phyloP scores from a whole-genome alignment of 768 basidiomycete genomes.

The Fomitopsis pulvina region DNA sequence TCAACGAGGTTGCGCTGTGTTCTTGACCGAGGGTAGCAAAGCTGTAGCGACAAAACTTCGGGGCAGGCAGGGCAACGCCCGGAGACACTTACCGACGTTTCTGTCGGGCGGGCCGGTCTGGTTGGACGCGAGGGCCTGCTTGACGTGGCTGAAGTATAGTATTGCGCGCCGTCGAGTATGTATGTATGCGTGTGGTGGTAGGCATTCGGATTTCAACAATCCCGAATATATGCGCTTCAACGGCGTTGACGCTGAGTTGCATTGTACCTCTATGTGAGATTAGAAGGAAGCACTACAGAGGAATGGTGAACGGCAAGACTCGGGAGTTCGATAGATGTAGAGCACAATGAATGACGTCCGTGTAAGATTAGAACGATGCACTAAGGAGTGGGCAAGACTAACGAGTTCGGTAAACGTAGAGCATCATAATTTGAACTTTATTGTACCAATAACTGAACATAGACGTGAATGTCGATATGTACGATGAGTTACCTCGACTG shows the following conservation, averaged over 20 bases:
- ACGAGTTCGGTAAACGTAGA: no score
- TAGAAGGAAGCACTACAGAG: no score
- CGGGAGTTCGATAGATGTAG: no score
- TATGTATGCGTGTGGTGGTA: constrained; percentile 22
- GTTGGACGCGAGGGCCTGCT: constrained; percentile 3
- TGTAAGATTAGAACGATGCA: no score
- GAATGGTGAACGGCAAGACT: no score
- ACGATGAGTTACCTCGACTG: background rate
- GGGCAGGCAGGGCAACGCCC: constrained; percentile 8
- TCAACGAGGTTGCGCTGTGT: constrained; percentile 13
- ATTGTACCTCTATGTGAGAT: background rate
- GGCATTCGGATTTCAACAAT: constrained; percentile 79
- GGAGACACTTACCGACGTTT: background rate
- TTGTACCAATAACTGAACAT: no score
- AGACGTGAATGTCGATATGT: background rate
- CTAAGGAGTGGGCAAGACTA: no score
- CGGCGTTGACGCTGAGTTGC: constrained; percentile 10
- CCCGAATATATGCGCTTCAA: constrained; percentile 30
- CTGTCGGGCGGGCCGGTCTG: constrained; percentile 12
- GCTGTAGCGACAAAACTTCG: constrained; percentile 36
- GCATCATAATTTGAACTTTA: no score
- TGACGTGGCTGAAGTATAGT: background rate
- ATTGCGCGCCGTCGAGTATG: background rate
- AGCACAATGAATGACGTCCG: no score
- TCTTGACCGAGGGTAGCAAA: constrained; percentile 40